These are phyloP conservation scores for Gonium pectorale DNA, from an alignment of 139 green algal species.

Conservation along the genomic window DNA sequence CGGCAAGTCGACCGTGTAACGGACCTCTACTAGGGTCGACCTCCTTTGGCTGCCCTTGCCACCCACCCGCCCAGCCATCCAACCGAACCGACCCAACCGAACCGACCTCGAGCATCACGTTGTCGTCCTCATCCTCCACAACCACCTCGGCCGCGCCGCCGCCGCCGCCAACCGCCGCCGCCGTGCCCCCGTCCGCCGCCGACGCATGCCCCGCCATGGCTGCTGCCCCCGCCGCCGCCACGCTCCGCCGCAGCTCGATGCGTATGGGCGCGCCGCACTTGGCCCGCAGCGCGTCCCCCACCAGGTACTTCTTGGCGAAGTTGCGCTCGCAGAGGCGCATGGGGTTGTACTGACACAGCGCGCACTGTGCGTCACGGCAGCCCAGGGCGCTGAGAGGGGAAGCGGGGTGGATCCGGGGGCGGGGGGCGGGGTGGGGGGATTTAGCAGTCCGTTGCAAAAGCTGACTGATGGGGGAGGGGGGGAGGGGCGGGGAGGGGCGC, in stretches of 20 bases:
- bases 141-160: background rate
- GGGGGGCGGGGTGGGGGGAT: too few relatives aligned
- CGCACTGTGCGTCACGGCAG: conserved; percentile 80
- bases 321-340: conserved; percentile 81
- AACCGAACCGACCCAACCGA: too few relatives aligned
- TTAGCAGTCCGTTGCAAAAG: too few relatives aligned
- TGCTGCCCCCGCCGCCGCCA: background rate
- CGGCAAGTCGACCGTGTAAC: too few relatives aligned
- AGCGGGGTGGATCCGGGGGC: background rate
- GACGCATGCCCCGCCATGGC: background rate
- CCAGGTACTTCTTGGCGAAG: conserved; percentile 84
- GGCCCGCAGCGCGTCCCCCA: conserved; percentile 82
- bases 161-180: background rate
- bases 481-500: background rate
- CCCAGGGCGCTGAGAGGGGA: conserved; percentile 71
- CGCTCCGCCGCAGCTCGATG: conserved; percentile 67
- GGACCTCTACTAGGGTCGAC: too few relatives aligned
- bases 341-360: conserved; percentile 86
- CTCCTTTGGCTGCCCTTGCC: background rate
- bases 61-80: background rate
- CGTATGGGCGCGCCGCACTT: conserved; percentile 82
- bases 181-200: background rate
- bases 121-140: conserved; percentile 28
- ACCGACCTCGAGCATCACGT: conserved; percentile 31
- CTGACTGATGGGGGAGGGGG: too few relatives aligned